Conservation (phyloP, 2,329 filamentous ascomycete species). For the Gremmenia infestans region DNA sequence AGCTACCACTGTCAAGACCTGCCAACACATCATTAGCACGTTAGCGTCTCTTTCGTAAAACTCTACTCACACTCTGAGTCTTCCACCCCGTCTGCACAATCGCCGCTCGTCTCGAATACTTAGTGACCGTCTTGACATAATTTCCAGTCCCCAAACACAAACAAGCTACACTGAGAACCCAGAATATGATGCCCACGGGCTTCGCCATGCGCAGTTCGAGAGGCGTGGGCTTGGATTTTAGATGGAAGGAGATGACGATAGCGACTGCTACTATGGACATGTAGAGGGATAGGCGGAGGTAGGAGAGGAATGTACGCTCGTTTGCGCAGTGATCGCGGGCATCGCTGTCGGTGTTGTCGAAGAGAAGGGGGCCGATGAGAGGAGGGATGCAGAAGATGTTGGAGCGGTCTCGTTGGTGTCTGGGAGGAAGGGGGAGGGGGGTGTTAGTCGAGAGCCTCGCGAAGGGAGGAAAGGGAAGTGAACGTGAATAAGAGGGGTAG, state of each 20-base stretch:
- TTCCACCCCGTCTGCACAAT: conserved; percentile 93
- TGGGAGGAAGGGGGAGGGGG: background rate
- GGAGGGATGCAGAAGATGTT: conserved; percentile 13
- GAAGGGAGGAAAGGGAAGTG: background rate
- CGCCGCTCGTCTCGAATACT: conserved; percentile 72
- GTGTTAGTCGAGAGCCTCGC: background rate
- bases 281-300: conserved; percentile 53
- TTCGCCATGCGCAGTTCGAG: conserved; percentile 73
- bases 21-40: background rate
- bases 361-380: conserved; percentile 51
- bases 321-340: conserved; percentile 52
- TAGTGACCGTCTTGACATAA: conserved; percentile 76
- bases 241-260: conserved; percentile 89
- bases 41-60: background rate
- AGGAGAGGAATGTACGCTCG: conserved; percentile 37
- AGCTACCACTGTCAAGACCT: conserved; percentile 60
- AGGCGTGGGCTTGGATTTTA: conserved; percentile 65
- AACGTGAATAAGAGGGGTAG: background rate
- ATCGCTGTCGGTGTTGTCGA: conserved; percentile 62
- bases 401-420: conserved; percentile 7
- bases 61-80: conserved; percentile 64
- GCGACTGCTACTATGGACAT: conserved; percentile 86
- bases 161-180: conserved; percentile 73
- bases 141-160: conserved; percentile 75
- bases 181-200: conserved; percentile 85